Base-by-base conservation (phyloP, 495 filamentous ascomycete species). In the Tuber aestivum region DNA sequence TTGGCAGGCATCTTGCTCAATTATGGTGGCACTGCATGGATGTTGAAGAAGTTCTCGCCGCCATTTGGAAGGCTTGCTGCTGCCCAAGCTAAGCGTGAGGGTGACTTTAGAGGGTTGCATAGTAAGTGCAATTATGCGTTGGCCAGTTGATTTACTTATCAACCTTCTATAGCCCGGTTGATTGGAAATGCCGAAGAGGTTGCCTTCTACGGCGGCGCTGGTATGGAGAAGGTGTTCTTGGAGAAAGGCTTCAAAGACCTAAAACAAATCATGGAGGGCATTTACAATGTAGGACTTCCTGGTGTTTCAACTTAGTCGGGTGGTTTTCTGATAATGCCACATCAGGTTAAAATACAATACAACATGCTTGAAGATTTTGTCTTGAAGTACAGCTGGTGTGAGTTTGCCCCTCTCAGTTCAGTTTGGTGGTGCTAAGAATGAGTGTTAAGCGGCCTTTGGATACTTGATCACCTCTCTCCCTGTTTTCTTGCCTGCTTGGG, bases 321-420 rank as follows among this genome's bases (percentile, higher is more conserved):
- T 77, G 42, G 50, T 80, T 38, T 81, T n/a, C 68, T 73, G 20
- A 9, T 7, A 70, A 48, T 71, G 41, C 20, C 72, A n/a, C 23
- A 50, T 38, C 40, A 81, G 79, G 89, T 97, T 82, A 97, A 97
- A 84, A 96, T 98, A 78, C 91, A 93, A 9, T 99, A 99, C 84
- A 98, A 97, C 83, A 99, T 98, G 88, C 90, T 98, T 0, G 96
- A 99, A 85, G 96, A 99, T 82, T 97, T 98, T 81, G 93, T 99
- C 70, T 83, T 99, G 75, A 99, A 99, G 84, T 99, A 99, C 83
- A 92, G 92, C 77, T 99, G 96, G 96, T 97, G 93, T 76, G 71
- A 73, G 77, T 77, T 65, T 65, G n/a, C 10, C 10, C 20, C 42
- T 35, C 35, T 41, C 21, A 32, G 71, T 42, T 69, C 20, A 41